Evolutionary conservation across 2,329 filamentous ascomycete species (phyloP).

Genomic region (Aspergillus calidoustus): DNA sequence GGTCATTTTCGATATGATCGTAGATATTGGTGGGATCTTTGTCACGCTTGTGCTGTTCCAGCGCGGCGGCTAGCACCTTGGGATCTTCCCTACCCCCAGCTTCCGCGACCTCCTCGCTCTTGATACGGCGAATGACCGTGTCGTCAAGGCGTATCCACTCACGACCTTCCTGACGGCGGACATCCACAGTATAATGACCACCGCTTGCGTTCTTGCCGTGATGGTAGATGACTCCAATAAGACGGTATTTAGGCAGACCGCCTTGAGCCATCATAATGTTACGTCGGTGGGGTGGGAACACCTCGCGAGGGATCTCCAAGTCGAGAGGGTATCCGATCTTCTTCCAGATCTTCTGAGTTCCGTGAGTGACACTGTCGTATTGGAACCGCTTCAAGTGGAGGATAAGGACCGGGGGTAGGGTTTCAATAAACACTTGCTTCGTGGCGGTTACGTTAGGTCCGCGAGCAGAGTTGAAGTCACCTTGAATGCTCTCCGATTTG

Average conservation of each 20-base stretch:
- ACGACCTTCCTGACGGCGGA: conserved; percentile 87
- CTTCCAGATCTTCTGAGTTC: conserved; percentile 98
- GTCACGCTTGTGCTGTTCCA: conserved; percentile 68
- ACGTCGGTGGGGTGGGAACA: conserved; percentile 77
- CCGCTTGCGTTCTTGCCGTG: conserved; percentile 96
- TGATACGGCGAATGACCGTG: conserved; percentile 82
- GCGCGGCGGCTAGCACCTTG: conserved; percentile 66
- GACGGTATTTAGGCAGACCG: conserved; percentile 77
- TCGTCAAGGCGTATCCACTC: conserved; percentile 98
- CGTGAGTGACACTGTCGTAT: conserved; percentile 79
- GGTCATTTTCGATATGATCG: conserved; percentile 68
- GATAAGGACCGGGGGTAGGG: conserved; percentile 86
- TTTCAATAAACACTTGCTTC: conserved; percentile 95
- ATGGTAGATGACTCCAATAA: conserved; percentile 93
- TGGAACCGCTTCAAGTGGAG: conserved; percentile 97
- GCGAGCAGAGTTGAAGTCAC: conserved; percentile 79
- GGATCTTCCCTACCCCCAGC: conserved; percentile 80
- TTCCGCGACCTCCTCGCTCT: conserved; percentile 86
- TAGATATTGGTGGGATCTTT: conserved; percentile 70
- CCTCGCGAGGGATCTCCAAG: conserved; percentile 88
- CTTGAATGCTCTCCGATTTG: conserved; percentile 80
- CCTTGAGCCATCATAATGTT: conserved; percentile 68
- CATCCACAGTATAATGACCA: conserved; percentile 97
- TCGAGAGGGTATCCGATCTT: conserved; percentile 94
- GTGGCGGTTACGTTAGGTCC: conserved; percentile 78